Percentiles rank a stretch among this genome's conserved stretches.
These are phyloP conservation scores for Epichloe uncinata DNA, from an alignment of 2,329 filamentous ascomycete genomes.

Conservation along the genomic window DNA sequence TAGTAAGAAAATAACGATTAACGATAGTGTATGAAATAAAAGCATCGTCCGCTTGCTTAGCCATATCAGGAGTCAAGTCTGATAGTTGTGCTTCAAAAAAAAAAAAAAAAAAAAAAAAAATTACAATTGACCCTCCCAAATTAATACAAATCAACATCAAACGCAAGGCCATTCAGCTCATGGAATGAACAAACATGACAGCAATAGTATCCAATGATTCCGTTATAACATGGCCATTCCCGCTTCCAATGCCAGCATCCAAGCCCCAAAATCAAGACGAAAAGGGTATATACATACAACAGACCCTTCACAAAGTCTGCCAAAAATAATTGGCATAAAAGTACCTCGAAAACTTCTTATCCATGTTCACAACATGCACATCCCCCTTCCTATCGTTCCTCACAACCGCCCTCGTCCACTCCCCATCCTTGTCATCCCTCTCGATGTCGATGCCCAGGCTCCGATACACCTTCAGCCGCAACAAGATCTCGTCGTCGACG, in stretches of 20 bases:
- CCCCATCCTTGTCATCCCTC: conserved; percentile 56
- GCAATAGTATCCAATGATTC: too few species aligned
- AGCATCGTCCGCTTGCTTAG: background rate
- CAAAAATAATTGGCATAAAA: conserved; percentile 97
- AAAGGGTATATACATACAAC: background rate
- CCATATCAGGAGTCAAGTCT: background rate
- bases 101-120: too few species aligned
- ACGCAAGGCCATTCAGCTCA: too few species aligned
- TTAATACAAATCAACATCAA: too few species aligned
- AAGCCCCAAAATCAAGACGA: background rate
- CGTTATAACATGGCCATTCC: too few species aligned
- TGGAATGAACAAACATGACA: too few species aligned
- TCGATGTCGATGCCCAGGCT: conserved; percentile 85
- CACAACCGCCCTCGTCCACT: conserved; percentile 76
- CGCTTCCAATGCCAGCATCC: too few species aligned
- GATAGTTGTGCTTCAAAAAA: fast-evolving
- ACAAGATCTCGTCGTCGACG: conserved; percentile 49
- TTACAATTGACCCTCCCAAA: too few species aligned
- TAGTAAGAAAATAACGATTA: background rate
- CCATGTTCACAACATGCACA: conserved; percentile 88
- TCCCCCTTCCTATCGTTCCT: conserved; percentile 73
- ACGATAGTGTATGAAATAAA: background rate
- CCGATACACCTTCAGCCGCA: conserved; percentile 83
- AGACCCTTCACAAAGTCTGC: conserved; percentile 54
- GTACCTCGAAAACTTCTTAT: conserved; percentile 78